Conservation (phyloP, 2,329 filamentous ascomycete genomes). For the Lachnellula suecica region DNA sequence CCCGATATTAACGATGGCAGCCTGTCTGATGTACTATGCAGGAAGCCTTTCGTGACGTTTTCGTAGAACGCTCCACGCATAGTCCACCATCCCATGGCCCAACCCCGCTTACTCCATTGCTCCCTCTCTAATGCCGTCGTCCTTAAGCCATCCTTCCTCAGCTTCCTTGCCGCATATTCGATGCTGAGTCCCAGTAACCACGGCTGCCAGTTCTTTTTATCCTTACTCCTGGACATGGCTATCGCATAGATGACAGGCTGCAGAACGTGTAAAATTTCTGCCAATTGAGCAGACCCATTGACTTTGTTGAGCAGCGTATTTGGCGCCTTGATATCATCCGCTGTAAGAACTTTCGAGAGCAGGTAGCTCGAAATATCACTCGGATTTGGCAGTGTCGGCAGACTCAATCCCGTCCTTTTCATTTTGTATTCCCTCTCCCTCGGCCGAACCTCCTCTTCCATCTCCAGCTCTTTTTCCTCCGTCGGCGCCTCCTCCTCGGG, state of each 20-base stretch:
- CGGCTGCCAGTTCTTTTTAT: constrained; percentile 83
- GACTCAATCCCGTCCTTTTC: constrained; percentile 86
- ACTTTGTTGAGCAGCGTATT: constrained; percentile 81
- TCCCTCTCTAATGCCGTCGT: constrained; percentile 88
- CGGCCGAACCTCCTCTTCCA: constrained; percentile 40
- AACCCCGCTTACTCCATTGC: constrained; percentile 83
- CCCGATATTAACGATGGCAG: constrained; percentile 72
- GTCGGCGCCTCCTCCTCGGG: constrained; percentile 51
- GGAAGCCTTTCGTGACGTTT: constrained; percentile 76
- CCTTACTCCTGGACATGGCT: constrained; percentile 67
- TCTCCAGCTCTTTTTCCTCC: constrained; percentile 46
- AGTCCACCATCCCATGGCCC: constrained; percentile 91
- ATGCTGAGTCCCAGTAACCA: constrained; percentile 86
- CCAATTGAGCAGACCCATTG: constrained; percentile 70
- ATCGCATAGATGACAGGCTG: constrained; percentile 85
- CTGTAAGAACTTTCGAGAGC: constrained; percentile 84
- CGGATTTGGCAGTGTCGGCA: constrained; percentile 79
- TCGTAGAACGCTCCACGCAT: constrained; percentile 98
- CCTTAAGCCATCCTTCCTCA: constrained; percentile 60
- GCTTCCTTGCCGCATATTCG: constrained; percentile 85
- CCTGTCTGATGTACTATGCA: constrained; percentile 48
- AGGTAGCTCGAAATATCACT: constrained; percentile 86
- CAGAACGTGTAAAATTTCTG: constrained; percentile 89
- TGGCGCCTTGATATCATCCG: constrained; percentile 94
- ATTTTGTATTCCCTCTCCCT: constrained; percentile 71